Evolutionary conservation across 306 rosid genomes (phyloP), one percentile per base, ranked within the genome.

Genomic region (Cicer yamashitae): DNA sequence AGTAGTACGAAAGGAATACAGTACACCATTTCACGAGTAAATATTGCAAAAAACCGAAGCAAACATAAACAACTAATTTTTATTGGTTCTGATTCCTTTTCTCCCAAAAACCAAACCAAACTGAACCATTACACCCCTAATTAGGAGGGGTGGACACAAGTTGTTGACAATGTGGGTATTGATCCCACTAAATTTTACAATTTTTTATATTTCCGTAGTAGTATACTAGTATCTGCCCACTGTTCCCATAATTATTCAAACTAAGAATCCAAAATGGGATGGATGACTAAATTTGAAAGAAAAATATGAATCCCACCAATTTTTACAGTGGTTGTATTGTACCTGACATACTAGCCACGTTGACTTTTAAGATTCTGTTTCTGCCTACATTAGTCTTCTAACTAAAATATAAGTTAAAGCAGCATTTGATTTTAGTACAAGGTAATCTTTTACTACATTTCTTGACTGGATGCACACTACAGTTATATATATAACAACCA

Each of bases 381-480:
- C 13, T 15, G 60, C 58, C 44, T 18, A 25, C 4, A 11, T 54
- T 73, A 62, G 9, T 58, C 17, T 47, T 57, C 43, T 40, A 58
- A 61, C 40, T 45, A 81, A 69, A 61, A 75, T 48, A 57, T 47
- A 10, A 38, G 66, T 67, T 30, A 34, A 48, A 53, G 63, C 43
- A 20, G 46, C 9, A 53, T 52, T 46, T 46, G 17, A 7, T 73
- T 82, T 52, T 61, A 69, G 71, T 44, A 61, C 51, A 62, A 50
- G 30, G n/a, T 10, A 70, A 44, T 56, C 66, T 56, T 76, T 72
- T 47, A 65, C 58, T 51, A 9, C 30, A 47, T 54, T 56, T 71
- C 77, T 46, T 46, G 58, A 65, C 45, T 13, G n/a, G 53, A 10
- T 47, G 45, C 66, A 77, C 61, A 70, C 72, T 73, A 66, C 43